Evolutionary conservation across 164 flowering plant genomes (phyloP), one percentile per base, ranked within the genome.

Genomic region (Nelumbo lutea): DNA sequence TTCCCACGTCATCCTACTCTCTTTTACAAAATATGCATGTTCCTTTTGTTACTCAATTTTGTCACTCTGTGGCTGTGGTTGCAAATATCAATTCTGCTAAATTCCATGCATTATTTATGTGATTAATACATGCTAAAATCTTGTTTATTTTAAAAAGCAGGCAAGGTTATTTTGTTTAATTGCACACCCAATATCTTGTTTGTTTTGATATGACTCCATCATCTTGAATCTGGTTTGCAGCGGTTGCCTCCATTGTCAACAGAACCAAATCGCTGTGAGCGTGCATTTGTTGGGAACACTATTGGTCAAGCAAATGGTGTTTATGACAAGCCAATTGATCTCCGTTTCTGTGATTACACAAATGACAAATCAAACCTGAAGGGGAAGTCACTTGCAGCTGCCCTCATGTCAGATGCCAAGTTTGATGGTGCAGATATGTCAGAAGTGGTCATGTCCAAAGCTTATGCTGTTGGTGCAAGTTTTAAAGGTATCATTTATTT

Each of bases 291-390:
- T 69, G 99, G 99, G 3, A 95, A 95, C 79, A 95, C 99, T 14
- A 92, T 95, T 15, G 99, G 99, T 66, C 97, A 92, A 76, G 97
- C 99, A 58, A 95, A 95, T 85, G 99, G 99, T 43, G 97, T 95
- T 15, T 95, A 95, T 78, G 99, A 95, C 78, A 92, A 82, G 68
- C 81, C 94, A 66, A 82, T 95, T 67, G 99, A 95, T 80, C 97
- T 95, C 60, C 87, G 99, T 48, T 90, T 90, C 77, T 92, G 99
- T 71, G 96, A 95, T 67, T 95, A 76, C 74, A 83, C 96, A 43
- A 95, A 92, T 76, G 99, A 95, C 1, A 89, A 95, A 68, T 76
- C 88, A 67, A 89, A 95, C 72, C 84, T 95, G 59, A 92, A 90
- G 76, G 99, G 99, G 57, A 95, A 92, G 77, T 80, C 97, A 52